Conservation (phyloP, 2,329 filamentous ascomycete genomes). For the Onygenales sp. region DNA sequence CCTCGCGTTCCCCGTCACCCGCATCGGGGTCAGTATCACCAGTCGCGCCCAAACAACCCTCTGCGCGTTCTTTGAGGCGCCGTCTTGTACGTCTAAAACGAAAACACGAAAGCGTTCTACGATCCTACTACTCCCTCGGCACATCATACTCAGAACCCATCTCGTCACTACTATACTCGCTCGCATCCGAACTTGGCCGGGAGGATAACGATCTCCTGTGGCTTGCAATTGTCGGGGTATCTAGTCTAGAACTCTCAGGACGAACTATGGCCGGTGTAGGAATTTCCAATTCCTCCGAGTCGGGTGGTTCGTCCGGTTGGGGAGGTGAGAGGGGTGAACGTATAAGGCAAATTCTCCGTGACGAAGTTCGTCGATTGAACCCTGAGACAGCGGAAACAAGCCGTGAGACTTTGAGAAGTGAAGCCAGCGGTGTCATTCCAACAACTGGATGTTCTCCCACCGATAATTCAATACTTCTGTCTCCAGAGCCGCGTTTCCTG, state of each 20-base stretch:
- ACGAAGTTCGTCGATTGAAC: constrained; percentile 90
- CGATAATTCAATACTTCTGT: constrained; percentile 83
- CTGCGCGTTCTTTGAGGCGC: constrained; percentile 61
- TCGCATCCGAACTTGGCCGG: constrained; percentile 87
- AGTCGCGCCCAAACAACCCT: constrained; percentile 48
- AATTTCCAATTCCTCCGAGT: constrained; percentile 45
- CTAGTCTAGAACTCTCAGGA: constrained; percentile 86
- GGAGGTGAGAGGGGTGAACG: constrained; percentile 71
- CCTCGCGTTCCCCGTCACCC: constrained; percentile 37
- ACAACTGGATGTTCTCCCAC: constrained; percentile 81
- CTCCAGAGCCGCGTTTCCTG: constrained; percentile 86
- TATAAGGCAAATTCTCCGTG: constrained; percentile 75
- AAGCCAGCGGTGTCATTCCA: constrained; percentile 72
- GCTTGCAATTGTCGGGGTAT: constrained; percentile 89
- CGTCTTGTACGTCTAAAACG: constrained; percentile 65
- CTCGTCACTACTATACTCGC: constrained; percentile 85
- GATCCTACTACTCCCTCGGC: constrained; percentile 76
- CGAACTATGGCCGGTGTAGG: constrained; percentile 73
- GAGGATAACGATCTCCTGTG: constrained; percentile 96
- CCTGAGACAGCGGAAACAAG: constrained; percentile 52
- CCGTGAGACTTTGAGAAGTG: constrained; percentile 53
- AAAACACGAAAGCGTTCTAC: constrained; percentile 66
- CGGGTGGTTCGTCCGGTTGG: constrained; percentile 58
- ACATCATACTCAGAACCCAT: constrained; percentile 92
- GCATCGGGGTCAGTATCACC: constrained; percentile 31